Percentiles rank a stretch among this genome's conserved stretches.
These are phyloP conservation scores for Bullera alba DNA, from an alignment of 768 basidiomycete species.

Conservation along the genomic window DNA sequence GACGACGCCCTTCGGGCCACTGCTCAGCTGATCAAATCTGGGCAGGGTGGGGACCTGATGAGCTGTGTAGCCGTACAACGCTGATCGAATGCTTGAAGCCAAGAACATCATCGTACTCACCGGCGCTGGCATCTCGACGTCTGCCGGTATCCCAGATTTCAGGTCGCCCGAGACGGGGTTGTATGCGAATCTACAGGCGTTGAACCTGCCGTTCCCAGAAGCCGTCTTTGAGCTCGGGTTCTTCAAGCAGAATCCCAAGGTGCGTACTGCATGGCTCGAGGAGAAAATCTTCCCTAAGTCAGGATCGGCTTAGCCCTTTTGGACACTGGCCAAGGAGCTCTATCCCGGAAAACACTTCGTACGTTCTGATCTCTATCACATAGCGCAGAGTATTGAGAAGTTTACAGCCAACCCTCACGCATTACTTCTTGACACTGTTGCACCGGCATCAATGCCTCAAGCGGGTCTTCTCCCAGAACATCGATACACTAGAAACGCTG, in stretches of 20 bases:
- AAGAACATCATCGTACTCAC: constrained; percentile 34
- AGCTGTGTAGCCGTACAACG: neutral
- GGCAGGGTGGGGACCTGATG: constrained; percentile 11
- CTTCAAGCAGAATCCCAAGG: constrained; percentile 70
- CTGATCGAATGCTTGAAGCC: constrained; percentile 18
- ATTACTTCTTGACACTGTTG: constrained; percentile 81
- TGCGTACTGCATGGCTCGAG: constrained; percentile 36
- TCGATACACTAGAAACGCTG: constrained; percentile 80
- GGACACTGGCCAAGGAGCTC: constrained; percentile 84
- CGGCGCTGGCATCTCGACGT: constrained; percentile 39
- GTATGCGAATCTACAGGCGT: constrained; percentile 47
- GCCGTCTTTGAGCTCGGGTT: constrained; percentile 90
- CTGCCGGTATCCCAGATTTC: constrained; percentile 61
- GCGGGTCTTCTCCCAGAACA: constrained; percentile 47
- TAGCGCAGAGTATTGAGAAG: constrained; percentile 31
- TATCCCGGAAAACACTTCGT: constrained; percentile 64
- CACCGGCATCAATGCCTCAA: constrained; percentile 62
- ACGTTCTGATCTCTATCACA: neutral
- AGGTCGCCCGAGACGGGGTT: constrained; percentile 73
- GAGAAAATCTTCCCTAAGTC: no score
- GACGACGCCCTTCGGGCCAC: neutral
- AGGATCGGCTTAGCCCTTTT: constrained; percentile 51
- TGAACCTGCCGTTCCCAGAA: constrained; percentile 70
- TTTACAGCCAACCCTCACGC: constrained; percentile 75
- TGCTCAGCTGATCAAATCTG: constrained; percentile 21